Evolutionary conservation across 1,139 yeast genomes (phyloP).

Genomic region (Barnettozyma hawaiiensis): DNA sequence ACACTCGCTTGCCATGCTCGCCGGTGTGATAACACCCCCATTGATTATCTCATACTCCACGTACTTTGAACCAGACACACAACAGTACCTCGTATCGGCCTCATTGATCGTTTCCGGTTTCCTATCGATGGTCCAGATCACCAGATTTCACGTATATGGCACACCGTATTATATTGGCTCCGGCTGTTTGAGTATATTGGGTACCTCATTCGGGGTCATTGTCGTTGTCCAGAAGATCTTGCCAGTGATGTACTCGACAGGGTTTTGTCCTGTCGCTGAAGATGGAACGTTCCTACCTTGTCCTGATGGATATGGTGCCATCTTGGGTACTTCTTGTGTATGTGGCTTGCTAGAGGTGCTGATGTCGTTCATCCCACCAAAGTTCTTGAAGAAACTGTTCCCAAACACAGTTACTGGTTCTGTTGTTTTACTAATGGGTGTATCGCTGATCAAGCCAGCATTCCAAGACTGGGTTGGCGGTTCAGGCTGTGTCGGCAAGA

Average conservation of each 20-base stretch:
- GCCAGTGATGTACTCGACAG: constrained; percentile 73
- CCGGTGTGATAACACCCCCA: constrained; percentile 88
- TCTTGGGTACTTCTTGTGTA: constrained; percentile 71
- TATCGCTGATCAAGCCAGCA: constrained; percentile 60
- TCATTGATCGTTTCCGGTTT: constrained; percentile 74
- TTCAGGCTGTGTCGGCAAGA: constrained; percentile 52
- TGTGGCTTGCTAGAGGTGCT: constrained; percentile 71
- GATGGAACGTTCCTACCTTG: constrained; percentile 70
- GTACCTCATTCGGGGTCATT: constrained; percentile 84
- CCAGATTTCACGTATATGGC: constrained; percentile 66
- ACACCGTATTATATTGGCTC: constrained; percentile 81
- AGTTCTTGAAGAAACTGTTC: constrained; percentile 60
- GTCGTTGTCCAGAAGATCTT: constrained; percentile 70
- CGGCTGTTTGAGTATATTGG: constrained; percentile 82
- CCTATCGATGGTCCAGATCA: constrained; percentile 69
- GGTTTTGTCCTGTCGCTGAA: constrained; percentile 56
- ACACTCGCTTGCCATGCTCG: constrained; percentile 85
- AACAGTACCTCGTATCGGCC: constrained; percentile 72
- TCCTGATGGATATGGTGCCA: constrained; percentile 85
- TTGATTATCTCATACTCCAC: constrained; percentile 9
- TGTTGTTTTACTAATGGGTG: constrained; percentile 78
- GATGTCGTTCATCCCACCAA: constrained; percentile 72
- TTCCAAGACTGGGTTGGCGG: constrained; percentile 89
- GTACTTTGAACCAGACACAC: constrained; percentile 44
- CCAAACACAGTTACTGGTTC: constrained; percentile 93